Evolutionary conservation across 768 basidiomycete genomes (phyloP).

Genomic region (Boletus speciosus): DNA sequence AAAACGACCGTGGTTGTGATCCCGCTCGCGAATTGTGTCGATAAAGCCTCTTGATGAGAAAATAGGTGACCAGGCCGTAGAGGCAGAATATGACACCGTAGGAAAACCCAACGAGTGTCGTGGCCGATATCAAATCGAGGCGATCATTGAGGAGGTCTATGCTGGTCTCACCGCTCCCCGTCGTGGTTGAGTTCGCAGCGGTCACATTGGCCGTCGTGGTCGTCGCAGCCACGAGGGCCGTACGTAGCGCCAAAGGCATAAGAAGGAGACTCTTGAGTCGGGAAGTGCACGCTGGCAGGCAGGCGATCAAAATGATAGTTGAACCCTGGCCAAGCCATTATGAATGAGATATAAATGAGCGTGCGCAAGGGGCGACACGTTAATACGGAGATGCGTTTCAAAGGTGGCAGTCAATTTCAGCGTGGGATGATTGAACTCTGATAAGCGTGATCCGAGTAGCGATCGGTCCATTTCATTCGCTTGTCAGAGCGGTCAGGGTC

Average conservation of each 20-base stretch:
- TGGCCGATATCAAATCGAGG: slow-evolving; percentile 23
- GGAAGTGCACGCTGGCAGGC: slow-evolving; percentile 2
- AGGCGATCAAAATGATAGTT: slow-evolving; percentile 13
- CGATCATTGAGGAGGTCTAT: slow-evolving; percentile 19
- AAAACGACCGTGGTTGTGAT: slow-evolving; percentile 4
- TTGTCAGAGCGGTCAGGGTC: slow-evolving; percentile 14
- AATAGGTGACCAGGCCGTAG: slow-evolving; percentile 18
- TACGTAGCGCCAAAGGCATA: slow-evolving; percentile 4
- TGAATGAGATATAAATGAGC: slow-evolving; percentile 23
- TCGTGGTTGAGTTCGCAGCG: slow-evolving; percentile 6
- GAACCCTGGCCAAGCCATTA: slow-evolving; percentile 7
- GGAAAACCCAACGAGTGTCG: slow-evolving; percentile 20
- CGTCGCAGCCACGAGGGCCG: slow-evolving; percentile 4
- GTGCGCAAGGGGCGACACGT: slow-evolving; percentile 16
- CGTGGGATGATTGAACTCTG: slow-evolving; percentile 19
- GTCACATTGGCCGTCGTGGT: slow-evolving; percentile 6
- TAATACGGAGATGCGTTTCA: slow-evolving; percentile 11
- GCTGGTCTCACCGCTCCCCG: slow-evolving; percentile 2
- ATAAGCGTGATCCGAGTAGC: slow-evolving; percentile 16
- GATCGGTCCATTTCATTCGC: background rate
- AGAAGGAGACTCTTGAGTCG: slow-evolving; percentile 2
- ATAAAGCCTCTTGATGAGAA: slow-evolving; percentile 20
- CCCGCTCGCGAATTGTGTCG: slow-evolving; percentile 3
- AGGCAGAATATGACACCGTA: slow-evolving; percentile 22
- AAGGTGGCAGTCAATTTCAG: slow-evolving; percentile 1